phyloP scores from a whole-genome alignment of 768 basidiomycete species.

The Boletus barrowsii region DNA sequence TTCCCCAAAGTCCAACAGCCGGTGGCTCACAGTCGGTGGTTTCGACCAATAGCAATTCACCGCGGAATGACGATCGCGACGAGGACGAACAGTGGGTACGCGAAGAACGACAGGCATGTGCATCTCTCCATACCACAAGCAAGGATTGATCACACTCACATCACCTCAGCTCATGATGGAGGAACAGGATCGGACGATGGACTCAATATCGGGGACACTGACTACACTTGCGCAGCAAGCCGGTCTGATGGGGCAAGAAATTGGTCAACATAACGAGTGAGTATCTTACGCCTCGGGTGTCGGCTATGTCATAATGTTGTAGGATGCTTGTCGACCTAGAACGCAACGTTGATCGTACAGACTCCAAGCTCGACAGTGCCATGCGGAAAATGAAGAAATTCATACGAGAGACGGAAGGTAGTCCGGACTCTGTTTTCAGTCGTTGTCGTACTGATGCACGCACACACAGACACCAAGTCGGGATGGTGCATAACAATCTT shows the following conservation, averaged over 20 bases:
- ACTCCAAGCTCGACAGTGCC: conserved; percentile 60
- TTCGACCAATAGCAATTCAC: conserved; percentile 4
- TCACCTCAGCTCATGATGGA: conserved; percentile 70
- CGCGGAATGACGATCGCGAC: conserved; percentile 42
- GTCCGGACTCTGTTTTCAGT: background rate
- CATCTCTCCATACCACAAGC: background rate
- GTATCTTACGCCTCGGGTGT: conserved; percentile 19
- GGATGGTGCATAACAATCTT: conserved; percentile 89
- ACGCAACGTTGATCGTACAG: conserved; percentile 65
- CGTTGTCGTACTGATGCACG: background rate
- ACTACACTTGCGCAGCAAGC: conserved; percentile 86
- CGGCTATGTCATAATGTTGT: background rate
- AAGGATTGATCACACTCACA: background rate
- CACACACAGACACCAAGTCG: conserved; percentile 67
- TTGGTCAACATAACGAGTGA: conserved; percentile 88
- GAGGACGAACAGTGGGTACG: conserved; percentile 78
- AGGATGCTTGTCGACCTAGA: conserved; percentile 85
- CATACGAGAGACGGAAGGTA: conserved; percentile 80
- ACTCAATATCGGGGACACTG: conserved; percentile 83
- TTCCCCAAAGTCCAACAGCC: conserved; percentile 12
- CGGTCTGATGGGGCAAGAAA: conserved; percentile 90
- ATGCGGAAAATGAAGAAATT: conserved; percentile 75
- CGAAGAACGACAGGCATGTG: conserved; percentile 79
- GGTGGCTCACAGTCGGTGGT: conserved; percentile 17
- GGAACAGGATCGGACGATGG: conserved; percentile 88